Base-by-base conservation (phyloP, 768 basidiomycete species). In the Leucocoprinus leucothites region DNA sequence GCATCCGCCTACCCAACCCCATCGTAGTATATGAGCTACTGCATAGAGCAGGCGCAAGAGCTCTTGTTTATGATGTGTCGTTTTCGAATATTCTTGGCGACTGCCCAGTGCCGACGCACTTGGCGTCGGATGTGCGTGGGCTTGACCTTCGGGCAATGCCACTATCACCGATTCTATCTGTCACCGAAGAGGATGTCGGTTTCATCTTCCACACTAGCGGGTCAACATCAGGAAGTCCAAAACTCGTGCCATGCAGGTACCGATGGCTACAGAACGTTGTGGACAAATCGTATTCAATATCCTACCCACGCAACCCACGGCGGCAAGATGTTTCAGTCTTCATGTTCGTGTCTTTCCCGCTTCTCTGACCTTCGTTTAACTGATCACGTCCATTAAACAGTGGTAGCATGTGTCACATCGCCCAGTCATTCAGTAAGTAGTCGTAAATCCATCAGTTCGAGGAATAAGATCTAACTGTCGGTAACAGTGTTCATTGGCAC, bases 371-470 rank as follows among this genome's bases (percentile, higher is more conserved):
- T 56, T 51, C 36, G 51, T 60, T 60, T 52, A 58, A 63, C 61
- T 65, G 66, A 74, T 64, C 70, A 60, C 73, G 64, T 60, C 62
- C 67, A 51, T 58, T 66, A 56, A 61, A 52, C 72, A 89, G 87
- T 76, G 88, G 89, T 55, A 87, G 85, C 74, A 87, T 91, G 86
- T 89, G 85, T 65, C 89, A 90, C 69, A 90, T 90, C 58, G 89
- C 71, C 25, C 87, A 90, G 68, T 82, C 78, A 40, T 88, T 84
- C 77, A 84, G 87, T 88, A 69, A 74, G 85, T 73, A 61, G 52
- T 49, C 52, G 51, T 54, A 55, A 31, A 63, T 61, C 63, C 60
- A 63, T 69, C 60, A 48, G 60, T 57, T 62, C 57, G 31, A 53
- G 54, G 56, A 22, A 38, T 64, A 57, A 62, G 54, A 64, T 31